Base-by-base conservation (phyloP, 345 rosid genomes). In the Eucalyptus melliodora region DNA sequence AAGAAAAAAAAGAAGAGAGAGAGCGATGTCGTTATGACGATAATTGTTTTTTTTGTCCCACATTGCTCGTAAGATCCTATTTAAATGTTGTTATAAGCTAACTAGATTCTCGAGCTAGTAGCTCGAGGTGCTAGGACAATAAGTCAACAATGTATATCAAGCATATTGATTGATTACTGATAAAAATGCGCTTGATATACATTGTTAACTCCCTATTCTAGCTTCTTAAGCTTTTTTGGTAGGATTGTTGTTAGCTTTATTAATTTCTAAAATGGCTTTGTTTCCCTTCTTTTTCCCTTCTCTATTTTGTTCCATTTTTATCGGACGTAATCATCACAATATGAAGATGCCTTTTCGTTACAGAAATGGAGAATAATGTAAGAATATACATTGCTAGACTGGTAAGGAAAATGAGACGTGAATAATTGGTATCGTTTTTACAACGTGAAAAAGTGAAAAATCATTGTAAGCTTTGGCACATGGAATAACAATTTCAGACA, bases 1-100 rank as follows among this genome's bases (percentile, higher is more conserved):
- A 4, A 11, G 0, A 47, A 1, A 45, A 3, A 19, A 17, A 1
- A 44, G 10, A 44, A 45, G 11, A 34, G 3, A 6, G 11, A 72
- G 7, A 11, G 5, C 42, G 42, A 42, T 42, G 42, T 42, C 2
- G 9, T 77, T 21, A 37, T 2, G 27, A 40, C 5, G 1, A 30
- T 77, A 11, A 40, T 11, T 77, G 27, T 77, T 77, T 40, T 37
- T 37, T 21, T 77, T 77, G 16, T 77, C 83, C 47, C 83, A 77
- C 83, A 77, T 40, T 2, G 83, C 47, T 37, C 0, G 2, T 11
- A 37, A 40, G 42, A 11, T 11, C 47, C 9, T 7, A 2, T 21
- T 37, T 37, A 21, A 77, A 40, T 3, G 6, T 5, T 14, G 42
- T 77, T 40, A 37, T 37, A 37, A 77, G 47, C 27, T 14, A 12